Conservation (phyloP, 768 basidiomycete genomes). For the Calocera viscosa region DNA sequence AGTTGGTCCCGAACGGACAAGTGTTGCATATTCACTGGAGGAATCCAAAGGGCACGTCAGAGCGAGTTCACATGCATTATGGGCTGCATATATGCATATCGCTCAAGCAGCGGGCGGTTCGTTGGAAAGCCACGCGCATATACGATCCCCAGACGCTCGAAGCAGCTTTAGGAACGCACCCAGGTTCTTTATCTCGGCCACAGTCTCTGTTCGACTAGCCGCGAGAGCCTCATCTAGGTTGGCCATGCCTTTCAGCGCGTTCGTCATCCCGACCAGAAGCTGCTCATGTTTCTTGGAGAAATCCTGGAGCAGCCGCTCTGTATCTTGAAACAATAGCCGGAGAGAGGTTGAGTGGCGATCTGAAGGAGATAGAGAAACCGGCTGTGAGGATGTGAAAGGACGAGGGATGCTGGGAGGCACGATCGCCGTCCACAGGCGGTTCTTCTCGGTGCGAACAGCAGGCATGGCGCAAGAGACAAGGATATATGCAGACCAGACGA, state of each 20-base stretch:
- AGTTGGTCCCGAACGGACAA: neutral
- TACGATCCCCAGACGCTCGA: neutral
- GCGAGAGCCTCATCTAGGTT: neutral
- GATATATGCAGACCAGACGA: neutral
- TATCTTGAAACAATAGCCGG: neutral
- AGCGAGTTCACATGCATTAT: neutral
- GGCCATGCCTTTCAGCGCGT: neutral
- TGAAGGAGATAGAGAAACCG: neutral
- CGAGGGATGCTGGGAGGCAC: neutral
- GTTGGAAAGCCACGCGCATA: neutral
- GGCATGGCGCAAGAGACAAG: neutral
- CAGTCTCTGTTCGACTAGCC: neutral
- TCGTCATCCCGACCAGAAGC: neutral
- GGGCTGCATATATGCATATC: neutral
- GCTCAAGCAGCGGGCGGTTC: neutral
- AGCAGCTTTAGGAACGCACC: neutral
- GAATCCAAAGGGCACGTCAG: neutral
- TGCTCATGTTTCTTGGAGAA: neutral
- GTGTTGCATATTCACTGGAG: neutral
- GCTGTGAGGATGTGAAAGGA: neutral
- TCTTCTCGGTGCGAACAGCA: neutral
- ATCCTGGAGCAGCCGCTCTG: neutral
- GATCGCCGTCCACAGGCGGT: neutral
- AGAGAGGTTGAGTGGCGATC: slow-evolving; percentile 6
- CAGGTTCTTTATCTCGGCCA: neutral